These are phyloP conservation scores for Klebsormidium nitens DNA, from an alignment of 139 green algal genomes.

Conservation along the genomic window DNA sequence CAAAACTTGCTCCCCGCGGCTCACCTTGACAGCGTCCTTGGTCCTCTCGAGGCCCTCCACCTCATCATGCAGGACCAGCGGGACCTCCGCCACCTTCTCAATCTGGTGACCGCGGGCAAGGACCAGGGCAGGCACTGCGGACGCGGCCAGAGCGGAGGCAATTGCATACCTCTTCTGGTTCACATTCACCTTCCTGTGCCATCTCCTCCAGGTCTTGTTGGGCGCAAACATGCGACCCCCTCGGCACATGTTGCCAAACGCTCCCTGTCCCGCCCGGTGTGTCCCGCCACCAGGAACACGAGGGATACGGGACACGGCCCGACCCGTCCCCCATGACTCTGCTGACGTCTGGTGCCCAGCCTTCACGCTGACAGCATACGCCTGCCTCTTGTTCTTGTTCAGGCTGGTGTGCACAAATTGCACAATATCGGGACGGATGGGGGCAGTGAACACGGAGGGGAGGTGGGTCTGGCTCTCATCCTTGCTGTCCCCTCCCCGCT, in stretches of 20 bases:
- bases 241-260: slow-evolving; percentile 99
- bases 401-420: slow-evolving; percentile 84
- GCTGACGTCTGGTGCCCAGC: slow-evolving; percentile 95
- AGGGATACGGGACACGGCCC: slow-evolving; percentile 98
- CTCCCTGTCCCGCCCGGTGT: slow-evolving; percentile 94
- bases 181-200: slow-evolving; percentile 92
- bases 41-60: slow-evolving; percentile 87
- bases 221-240: slow-evolving; percentile 97
- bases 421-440: slow-evolving; percentile 89
- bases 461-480: slow-evolving; percentile 63
- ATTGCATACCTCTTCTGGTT: slow-evolving; percentile 97
- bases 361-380: slow-evolving; percentile 88
- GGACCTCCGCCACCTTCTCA: slow-evolving; percentile 84
- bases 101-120: slow-evolving; percentile 94
- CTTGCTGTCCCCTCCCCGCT: slow-evolving; percentile 53
- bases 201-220: slow-evolving; percentile 92
- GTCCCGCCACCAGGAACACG: slow-evolving; percentile 94
- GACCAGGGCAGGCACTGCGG: slow-evolving; percentile 88
- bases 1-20: too few relatives aligned
- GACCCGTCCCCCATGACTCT: slow-evolving; percentile 98
- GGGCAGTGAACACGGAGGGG: slow-evolving; percentile 83
- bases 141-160: slow-evolving; percentile 88
- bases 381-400: slow-evolving; percentile 94
- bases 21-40: slow-evolving; percentile 73
- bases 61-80: slow-evolving; percentile 85